Conservation (phyloP, 257 asterid genomes). For the Lavandula angustifolia region DNA sequence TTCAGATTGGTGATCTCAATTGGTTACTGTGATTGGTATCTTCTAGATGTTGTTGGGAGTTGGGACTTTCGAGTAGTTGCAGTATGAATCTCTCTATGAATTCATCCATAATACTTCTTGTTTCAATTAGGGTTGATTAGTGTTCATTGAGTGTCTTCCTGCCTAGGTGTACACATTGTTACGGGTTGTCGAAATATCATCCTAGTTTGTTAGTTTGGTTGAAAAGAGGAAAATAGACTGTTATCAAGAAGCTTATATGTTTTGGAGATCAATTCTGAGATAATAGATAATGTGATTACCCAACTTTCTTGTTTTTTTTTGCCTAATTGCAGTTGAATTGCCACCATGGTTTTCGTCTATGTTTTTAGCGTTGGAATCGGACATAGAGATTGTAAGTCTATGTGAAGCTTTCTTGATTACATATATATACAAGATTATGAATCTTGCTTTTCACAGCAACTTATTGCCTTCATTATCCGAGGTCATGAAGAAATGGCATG, state of each 20-base stretch:
- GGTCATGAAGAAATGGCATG: not conserved
- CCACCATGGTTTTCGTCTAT: conserved; percentile 87
- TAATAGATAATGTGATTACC: conserved; percentile 15
- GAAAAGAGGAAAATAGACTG: not conserved
- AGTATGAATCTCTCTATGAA: not conserved
- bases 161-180: not conserved
- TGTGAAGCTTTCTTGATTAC: conserved; percentile 27
- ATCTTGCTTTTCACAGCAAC: not conserved
- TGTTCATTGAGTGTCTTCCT: not conserved
- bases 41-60: conserved; percentile 12
- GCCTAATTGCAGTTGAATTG: conserved; percentile 75
- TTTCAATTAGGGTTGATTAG: too few relatives aligned
- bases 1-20: too few relatives aligned
- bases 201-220: not conserved
- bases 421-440: too few relatives aligned
- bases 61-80: not conserved
- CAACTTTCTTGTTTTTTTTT: conserved; percentile 22
- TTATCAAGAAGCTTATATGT: not conserved
- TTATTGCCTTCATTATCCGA: not conserved
- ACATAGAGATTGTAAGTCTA: conserved; percentile 65
- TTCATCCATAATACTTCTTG: not conserved
- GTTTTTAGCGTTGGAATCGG: conserved; percentile 73
- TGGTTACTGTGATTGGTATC: not conserved
- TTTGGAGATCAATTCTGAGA: not conserved
- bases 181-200: not conserved